Base-by-base conservation (phyloP, 2,329 filamentous ascomycete species). In the Penicillium oxalicum region DNA sequence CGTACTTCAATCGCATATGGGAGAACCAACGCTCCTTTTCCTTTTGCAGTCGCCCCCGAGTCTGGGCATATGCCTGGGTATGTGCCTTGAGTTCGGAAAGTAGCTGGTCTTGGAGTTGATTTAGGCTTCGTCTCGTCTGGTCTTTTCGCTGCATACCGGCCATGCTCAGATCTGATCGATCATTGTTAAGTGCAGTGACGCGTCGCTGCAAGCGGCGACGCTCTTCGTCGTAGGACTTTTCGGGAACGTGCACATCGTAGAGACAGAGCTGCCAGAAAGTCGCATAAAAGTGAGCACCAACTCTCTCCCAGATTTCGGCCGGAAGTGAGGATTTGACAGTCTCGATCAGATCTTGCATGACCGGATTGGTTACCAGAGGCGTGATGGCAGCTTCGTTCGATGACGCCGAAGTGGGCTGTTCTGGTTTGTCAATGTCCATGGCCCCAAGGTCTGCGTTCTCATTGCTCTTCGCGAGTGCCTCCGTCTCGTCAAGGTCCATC, bases 221-320 rank as follows among this genome's bases (percentile, higher is more conserved):
- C 63, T 94, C 90, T 12, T 82, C 79, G 41, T 87, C 79, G 64
- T 98, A 98, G 51, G 85, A 87, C 32, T 82, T 78, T 52, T 82
- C 82, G 1, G 88, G 87, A 54, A 91, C 83, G 48, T 82, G 80
- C 49, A 96, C 75, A 64, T 98, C 91, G 40, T 87, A 83, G 3
- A 94, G 78, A 27, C 89, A 84, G 9, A 96, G 76, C 44, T 91
- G 85, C 93, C 93, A 98, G 70, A 98, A 98, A 0, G 87, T 87
- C 38, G 87, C 82, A 62, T 89, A 96, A 65, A 96, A 91, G 28
- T 87, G 83, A 0, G 89, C 77, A 38, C 83, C 90, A 44, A 96
- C 79, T 43, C 80, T 81, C 9, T 80, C 74, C 77, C 85, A 89
- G 4, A 83, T 79, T 6, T 81, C 77, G 2, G 79, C 69, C 0